These are phyloP conservation scores for Sporothrix phasma DNA, from an alignment of 2,329 filamentous ascomycete genomes.

Conservation along the genomic window DNA sequence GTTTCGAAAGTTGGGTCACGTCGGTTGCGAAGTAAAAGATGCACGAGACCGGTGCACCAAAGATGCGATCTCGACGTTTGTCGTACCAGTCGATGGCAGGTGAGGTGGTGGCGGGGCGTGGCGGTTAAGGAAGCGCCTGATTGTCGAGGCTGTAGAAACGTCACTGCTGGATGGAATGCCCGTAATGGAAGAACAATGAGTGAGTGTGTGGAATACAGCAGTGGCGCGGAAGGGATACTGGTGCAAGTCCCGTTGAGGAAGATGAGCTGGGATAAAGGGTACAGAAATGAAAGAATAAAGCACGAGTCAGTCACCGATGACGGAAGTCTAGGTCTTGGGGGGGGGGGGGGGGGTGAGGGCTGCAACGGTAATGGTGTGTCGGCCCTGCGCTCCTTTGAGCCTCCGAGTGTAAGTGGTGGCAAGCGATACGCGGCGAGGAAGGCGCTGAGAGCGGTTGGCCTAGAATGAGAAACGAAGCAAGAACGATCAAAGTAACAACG, in stretches of 20 bases:
- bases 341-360: too few relatives aligned
- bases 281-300: not conserved
- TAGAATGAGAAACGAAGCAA: not conserved
- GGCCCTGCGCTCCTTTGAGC: not conserved
- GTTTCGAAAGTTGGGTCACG: not conserved
- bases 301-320: slow-evolving; percentile 8
- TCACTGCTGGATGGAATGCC: not conserved
- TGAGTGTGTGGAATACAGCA: not conserved
- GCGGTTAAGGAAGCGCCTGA: not conserved
- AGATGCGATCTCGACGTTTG: not conserved
- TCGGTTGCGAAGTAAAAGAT: not conserved
- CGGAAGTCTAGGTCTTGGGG: slow-evolving; percentile 4
- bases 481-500: not conserved
- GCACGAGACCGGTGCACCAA: slow-evolving; percentile 13
- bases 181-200: too few relatives aligned
- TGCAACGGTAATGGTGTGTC: not conserved
- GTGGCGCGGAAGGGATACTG: not conserved
- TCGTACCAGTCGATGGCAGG: not conserved
- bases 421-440: not conserved
- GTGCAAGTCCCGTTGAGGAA: not conserved
- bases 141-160: not conserved
- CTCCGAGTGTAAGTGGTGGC: not conserved
- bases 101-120: slow-evolving; percentile 1
- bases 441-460: too few relatives aligned
- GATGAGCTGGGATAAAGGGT: not conserved